These are phyloP conservation scores for Phyllosticta citribraziliensis DNA, from an alignment of 2,329 filamentous ascomycete species.

Conservation along the genomic window DNA sequence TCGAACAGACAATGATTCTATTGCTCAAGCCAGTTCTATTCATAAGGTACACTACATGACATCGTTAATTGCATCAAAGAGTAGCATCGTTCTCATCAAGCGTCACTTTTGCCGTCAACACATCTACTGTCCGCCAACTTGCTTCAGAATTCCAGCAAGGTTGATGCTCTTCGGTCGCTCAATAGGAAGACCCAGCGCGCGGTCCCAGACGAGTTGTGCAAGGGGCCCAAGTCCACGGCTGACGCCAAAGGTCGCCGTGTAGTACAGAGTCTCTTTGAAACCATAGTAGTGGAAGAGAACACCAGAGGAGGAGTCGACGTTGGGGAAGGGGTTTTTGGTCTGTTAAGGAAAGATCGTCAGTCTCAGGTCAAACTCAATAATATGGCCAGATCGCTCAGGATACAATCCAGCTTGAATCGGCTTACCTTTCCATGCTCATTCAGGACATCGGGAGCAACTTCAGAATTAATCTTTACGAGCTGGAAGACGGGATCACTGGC, in stretches of 20 bases:
- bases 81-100: neutral
- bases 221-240: conserved; percentile 71
- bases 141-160: conserved; percentile 70
- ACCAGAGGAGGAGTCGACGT: conserved; percentile 87
- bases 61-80: neutral
- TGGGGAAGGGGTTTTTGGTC: conserved; percentile 96
- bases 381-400: too few species aligned
- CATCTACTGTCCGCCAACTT: conserved; percentile 20
- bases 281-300: conserved; percentile 98
- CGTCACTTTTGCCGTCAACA: neutral
- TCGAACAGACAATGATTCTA: neutral
- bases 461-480: conserved; percentile 86
- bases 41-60: neutral
- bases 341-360: conserved; percentile 16
- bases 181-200: conserved; percentile 85
- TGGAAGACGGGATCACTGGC: conserved; percentile 82
- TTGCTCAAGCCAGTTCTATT: neutral
- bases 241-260: conserved; percentile 65
- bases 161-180: conserved; percentile 98
- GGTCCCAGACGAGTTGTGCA: conserved; percentile 92
- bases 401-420: neutral
- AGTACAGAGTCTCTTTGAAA: conserved; percentile 95
- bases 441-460: conserved; percentile 81
- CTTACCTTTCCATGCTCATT: conserved; percentile 81
- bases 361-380: neutral